Evolutionary conservation across 2,329 filamentous ascomycete species (phyloP).

Genomic region (Ascochyta lentis): DNA sequence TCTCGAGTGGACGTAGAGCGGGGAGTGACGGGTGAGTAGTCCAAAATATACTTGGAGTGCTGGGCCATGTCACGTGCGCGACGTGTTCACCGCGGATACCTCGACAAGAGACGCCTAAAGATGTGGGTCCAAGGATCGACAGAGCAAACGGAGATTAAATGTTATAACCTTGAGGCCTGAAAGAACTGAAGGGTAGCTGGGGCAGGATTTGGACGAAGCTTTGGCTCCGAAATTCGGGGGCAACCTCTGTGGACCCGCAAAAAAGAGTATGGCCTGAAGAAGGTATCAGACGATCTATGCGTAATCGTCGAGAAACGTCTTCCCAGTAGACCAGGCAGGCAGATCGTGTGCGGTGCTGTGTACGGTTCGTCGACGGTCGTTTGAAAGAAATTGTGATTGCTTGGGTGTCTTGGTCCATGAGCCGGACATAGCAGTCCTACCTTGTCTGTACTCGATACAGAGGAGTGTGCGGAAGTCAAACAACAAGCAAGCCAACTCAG

Average conservation of each 20-base stretch:
- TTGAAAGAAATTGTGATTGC: too few relatives aligned
- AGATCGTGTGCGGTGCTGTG: too few relatives aligned
- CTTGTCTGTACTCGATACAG: too few relatives aligned
- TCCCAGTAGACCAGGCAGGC: too few relatives aligned
- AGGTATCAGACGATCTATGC: too few relatives aligned
- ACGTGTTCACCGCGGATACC: not conserved
- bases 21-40: not conserved
- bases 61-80: conserved; percentile 3
- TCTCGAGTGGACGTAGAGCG: not conserved
- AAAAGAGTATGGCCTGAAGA: too few relatives aligned
- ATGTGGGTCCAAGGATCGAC: not conserved
- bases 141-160: not conserved
- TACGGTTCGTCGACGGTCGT: too few relatives aligned
- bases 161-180: not conserved
- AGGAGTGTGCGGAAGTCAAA: too few relatives aligned
- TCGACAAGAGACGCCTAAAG: not conserved
- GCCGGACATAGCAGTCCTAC: too few relatives aligned
- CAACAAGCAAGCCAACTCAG: too few relatives aligned
- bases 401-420: too few relatives aligned
- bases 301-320: too few relatives aligned
- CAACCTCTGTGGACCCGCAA: not conserved
- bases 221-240: not conserved
- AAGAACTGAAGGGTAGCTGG: not conserved
- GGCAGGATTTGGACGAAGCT: not conserved
- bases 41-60: conserved; percentile 2